Percentiles rank a stretch among this genome's conserved stretches.
These are phyloP conservation scores for Ogataea pilisensis DNA, from an alignment of 805 yeast species.

Conservation along the genomic window DNA sequence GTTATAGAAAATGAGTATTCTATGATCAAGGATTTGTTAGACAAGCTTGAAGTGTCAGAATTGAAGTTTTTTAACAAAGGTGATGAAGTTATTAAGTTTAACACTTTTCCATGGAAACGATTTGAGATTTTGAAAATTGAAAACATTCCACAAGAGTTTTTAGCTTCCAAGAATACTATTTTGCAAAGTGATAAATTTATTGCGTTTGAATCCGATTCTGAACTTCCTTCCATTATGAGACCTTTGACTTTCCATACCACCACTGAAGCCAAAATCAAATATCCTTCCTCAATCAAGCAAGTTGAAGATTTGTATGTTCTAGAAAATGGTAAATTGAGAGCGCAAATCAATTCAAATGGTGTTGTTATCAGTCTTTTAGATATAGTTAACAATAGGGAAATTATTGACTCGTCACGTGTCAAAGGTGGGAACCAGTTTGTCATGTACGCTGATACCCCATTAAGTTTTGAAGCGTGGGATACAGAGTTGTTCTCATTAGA, in stretches of 20 bases:
- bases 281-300: conserved; percentile 47
- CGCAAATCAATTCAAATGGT: conserved; percentile 49
- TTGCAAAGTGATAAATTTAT: conserved; percentile 17
- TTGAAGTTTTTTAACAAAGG: conserved; percentile 5
- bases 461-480: conserved; percentile 96
- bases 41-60: conserved; percentile 8
- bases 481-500: conserved; percentile 86
- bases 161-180: not conserved
- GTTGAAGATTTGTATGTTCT: conserved; percentile 39
- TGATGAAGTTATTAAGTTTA: conserved; percentile 32
- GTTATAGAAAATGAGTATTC: conserved; percentile 50
- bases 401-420: conserved; percentile 52
- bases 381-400: conserved; percentile 53
- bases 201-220: conserved; percentile 13
- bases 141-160: conserved; percentile 8
- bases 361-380: conserved; percentile 64
- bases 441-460: conserved; percentile 84
- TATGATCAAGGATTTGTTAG: conserved; percentile 46
- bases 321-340: conserved; percentile 58
- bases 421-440: conserved; percentile 78
- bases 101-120: conserved; percentile 67
- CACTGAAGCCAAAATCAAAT: conserved; percentile 25
- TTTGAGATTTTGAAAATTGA: conserved; percentile 36
- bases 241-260: conserved; percentile 11
- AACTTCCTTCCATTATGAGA: conserved; percentile 17